Percentiles rank a stretch among this genome's conserved stretches.
Conservation (phyloP, 2,329 filamentous ascomycete genomes). For the Scopulariopsis brevicaulis region DNA sequence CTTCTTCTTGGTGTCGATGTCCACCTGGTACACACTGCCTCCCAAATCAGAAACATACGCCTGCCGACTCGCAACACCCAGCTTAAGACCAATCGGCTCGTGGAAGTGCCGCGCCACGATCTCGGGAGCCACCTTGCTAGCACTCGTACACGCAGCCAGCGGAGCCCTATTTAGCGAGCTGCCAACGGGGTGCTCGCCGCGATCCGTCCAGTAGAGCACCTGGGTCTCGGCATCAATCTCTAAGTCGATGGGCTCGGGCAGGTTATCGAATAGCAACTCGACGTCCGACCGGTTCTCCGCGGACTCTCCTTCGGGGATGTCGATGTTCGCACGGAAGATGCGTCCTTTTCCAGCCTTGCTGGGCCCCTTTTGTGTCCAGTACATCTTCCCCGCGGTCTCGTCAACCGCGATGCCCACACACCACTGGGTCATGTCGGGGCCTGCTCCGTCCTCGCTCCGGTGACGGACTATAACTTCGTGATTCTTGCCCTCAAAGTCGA, state of each 20-base stretch:
- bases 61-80: conserved; percentile 21
- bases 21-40: conserved; percentile 22
- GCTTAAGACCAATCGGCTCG: conserved; percentile 32
- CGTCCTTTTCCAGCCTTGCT: conserved; percentile 37
- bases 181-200: conserved; percentile 43
- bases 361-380: conserved; percentile 49
- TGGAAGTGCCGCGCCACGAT: conserved; percentile 23
- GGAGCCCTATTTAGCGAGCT: conserved; percentile 35
- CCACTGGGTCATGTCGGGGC: conserved; percentile 26
- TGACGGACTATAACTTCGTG: conserved; percentile 25
- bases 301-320: conserved; percentile 20
- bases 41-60: conserved; percentile 26
- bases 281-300: conserved; percentile 26
- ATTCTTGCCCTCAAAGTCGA: conserved; percentile 24
- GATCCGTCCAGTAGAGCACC: conserved; percentile 48
- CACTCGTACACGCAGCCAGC: not conserved
- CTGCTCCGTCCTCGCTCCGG: conserved; percentile 11
- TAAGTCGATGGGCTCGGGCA: conserved; percentile 47
- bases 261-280: conserved; percentile 24
- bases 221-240: conserved; percentile 34
- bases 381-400: conserved; percentile 29
- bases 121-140: conserved; percentile 6
- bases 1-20: conserved; percentile 18
- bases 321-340: conserved; percentile 37
- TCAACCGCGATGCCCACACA: conserved; percentile 44